Percentiles rank a stretch among this genome's conserved stretches.
Evolutionary conservation across 1,284 basidiomycete species (phyloP).

Genomic region (Pascua guehoae): DNA sequence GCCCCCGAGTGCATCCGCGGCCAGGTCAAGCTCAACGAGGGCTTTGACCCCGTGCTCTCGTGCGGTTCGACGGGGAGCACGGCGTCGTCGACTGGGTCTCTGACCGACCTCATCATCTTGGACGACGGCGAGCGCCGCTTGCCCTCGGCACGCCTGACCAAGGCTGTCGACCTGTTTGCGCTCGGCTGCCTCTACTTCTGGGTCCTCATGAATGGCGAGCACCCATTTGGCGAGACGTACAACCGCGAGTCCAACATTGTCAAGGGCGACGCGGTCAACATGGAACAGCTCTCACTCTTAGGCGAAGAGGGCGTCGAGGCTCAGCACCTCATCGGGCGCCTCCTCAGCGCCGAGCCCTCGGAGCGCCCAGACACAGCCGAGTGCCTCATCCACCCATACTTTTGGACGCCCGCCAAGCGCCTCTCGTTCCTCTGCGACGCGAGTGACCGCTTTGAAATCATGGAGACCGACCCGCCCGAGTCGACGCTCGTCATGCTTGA

Average conservation of each 20-base stretch:
- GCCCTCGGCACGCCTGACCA: conserved; percentile 61
- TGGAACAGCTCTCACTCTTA: conserved; percentile 68
- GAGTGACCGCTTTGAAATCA: conserved; percentile 95
- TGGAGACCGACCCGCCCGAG: conserved; percentile 87
- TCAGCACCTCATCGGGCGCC: conserved; percentile 66
- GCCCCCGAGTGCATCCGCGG: conserved; percentile 89
- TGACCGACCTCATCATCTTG: conserved; percentile 8
- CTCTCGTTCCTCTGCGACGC: conserved; percentile 93
- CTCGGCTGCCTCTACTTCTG: conserved; percentile 91
- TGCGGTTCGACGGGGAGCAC: conserved; percentile 28
- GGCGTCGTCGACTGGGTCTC: conserved; percentile 30
- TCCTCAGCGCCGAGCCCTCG: conserved; percentile 71
- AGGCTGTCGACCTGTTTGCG: conserved; percentile 90
- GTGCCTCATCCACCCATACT: conserved; percentile 89
- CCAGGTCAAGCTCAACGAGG: conserved; percentile 81
- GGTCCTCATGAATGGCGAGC: conserved; percentile 76
- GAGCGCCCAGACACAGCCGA: conserved; percentile 80
- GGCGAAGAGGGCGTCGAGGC: conserved; percentile 90
- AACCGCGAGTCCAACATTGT: conserved; percentile 89
- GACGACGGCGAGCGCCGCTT: conserved; percentile 20
- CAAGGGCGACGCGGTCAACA: conserved; percentile 63
- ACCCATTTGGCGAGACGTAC: conserved; percentile 86
- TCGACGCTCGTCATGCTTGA: conserved; percentile 73
- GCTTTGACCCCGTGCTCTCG: conserved; percentile 61
- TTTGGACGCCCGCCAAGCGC: conserved; percentile 85